Evolutionary conservation across 176 grass and related monocot genomes (phyloP).

Genomic region (Rhipidocladum racemiflorum): DNA sequence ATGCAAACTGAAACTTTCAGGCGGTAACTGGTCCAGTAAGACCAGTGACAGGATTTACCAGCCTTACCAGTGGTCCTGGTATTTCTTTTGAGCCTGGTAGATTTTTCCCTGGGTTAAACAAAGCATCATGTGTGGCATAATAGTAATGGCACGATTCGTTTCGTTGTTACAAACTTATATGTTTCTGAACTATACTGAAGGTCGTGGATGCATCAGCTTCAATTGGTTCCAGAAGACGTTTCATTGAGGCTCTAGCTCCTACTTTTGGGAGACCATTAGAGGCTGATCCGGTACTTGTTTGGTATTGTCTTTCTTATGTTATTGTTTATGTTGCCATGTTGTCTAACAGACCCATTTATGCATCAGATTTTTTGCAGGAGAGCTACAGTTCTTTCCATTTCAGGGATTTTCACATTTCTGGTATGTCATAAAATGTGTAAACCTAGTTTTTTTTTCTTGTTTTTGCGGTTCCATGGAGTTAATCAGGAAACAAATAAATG

Average conservation of each 20-base stretch:
- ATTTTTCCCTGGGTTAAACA: neutral
- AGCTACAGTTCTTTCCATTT: conserved; percentile 65
- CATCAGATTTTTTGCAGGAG: conserved; percentile 87
- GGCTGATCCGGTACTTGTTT: conserved; percentile 68
- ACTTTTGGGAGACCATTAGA: conserved; percentile 84
- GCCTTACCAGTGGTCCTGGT: too few relatives aligned
- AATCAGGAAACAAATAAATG: neutral
- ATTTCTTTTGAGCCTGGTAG: too few relatives aligned
- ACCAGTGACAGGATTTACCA: too few relatives aligned
- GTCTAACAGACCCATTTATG: conserved; percentile 3
- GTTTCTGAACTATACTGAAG: conserved; percentile 45
- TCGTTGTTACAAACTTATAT: conserved; percentile 10
- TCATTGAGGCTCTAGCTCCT: conserved; percentile 83
- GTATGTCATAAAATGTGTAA: conserved; percentile 49
- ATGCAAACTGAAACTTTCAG: too few relatives aligned
- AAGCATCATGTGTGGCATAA: neutral
- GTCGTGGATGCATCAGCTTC: conserved; percentile 81
- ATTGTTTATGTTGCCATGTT: conserved; percentile 12
- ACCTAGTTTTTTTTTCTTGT: neutral
- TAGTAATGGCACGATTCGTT: neutral
- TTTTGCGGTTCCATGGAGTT: neutral
- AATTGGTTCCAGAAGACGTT: conserved; percentile 88
- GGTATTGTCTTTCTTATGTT: conserved; percentile 4
- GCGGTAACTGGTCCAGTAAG: too few relatives aligned
- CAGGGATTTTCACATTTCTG: conserved; percentile 92